Evolutionary conservation across 306 rosid genomes (phyloP), one percentile per base, ranked within the genome.

Genomic region (Ormosia emarginata): DNA sequence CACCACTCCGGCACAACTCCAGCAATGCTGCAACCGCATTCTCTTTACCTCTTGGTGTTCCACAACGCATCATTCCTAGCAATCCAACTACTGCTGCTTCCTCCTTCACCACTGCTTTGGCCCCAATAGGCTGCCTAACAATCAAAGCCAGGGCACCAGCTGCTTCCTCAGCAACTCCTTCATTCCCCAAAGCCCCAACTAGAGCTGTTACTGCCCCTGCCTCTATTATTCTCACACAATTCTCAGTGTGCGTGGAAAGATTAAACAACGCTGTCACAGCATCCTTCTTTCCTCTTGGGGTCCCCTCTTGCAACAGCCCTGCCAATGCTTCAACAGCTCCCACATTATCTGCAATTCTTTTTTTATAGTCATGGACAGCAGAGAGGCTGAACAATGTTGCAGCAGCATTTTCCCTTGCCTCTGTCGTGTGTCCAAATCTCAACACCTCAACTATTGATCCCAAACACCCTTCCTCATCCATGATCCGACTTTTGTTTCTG

Each of bases 351-450:
- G 97, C 97, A 63, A 93, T 91, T 80, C 88, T 86, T 85, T 90
- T 93, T 86, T 93, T 93, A 80, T 89, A 89, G 77, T 85, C 93
- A 64, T 93, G 98, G 68, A 93, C 94, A 0, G 97, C 92, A 29
- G 98, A 93, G 37, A 93, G 93, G 85, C 98, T 93, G 75, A 93
- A 93, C 87, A 93, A 82, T 14, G 98, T 93, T 30, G 98, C 98
- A 3, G 98, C 98, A 7, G 98, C 97, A 61, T 93, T 93, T 79
- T 93, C 98, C 90, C 93, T 88, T 40, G 93, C 97, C 81, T 93
- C 98, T 8, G 89, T 90, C 15, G 94, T 89, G 67, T 82, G 93
- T 18, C 98, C 98, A 33, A 85, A 89, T 81, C 85, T 84, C 86
- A 93, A 66, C 33, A 93, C 98, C 67, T 90, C 68, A 44, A 92